Percentiles rank a stretch among this genome's conserved stretches.
Evolutionary conservation across 345 rosid genomes (phyloP).

Genomic region (Eucalyptus polybractea): DNA sequence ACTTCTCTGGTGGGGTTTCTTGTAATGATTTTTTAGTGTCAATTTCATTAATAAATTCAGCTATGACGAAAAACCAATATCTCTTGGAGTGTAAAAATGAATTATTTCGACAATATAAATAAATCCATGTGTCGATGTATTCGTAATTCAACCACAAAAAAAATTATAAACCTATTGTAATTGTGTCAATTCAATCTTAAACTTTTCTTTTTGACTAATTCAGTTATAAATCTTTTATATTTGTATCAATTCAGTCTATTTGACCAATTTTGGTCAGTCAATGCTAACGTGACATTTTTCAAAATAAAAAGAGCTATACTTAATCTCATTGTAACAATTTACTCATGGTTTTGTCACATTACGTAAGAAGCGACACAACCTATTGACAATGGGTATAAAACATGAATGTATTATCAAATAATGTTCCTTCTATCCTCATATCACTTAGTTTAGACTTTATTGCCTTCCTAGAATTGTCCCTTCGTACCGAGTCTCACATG

Average conservation of each 20-base stretch:
- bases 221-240: accelerated
- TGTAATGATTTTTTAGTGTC: neutral
- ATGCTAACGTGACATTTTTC: accelerated
- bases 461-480: no score
- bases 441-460: no score
- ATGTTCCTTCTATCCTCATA: no score
- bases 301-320: no score
- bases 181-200: no score
- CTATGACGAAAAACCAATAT: neutral
- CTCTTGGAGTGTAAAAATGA: neutral
- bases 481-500: accelerated
- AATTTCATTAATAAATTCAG: neutral
- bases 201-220: accelerated
- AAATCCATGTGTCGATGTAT: neutral
- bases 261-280: accelerated
- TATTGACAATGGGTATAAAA: no score
- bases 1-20: neutral
- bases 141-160: neutral
- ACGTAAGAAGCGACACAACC: no score
- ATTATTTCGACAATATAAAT: neutral
- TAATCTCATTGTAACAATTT: no score
- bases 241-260: accelerated
- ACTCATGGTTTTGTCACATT: no score
- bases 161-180: accelerated
- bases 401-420: no score